These are phyloP conservation scores for Centella asiatica DNA, from an alignment of 129 eudicot species.

Conservation along the genomic window DNA sequence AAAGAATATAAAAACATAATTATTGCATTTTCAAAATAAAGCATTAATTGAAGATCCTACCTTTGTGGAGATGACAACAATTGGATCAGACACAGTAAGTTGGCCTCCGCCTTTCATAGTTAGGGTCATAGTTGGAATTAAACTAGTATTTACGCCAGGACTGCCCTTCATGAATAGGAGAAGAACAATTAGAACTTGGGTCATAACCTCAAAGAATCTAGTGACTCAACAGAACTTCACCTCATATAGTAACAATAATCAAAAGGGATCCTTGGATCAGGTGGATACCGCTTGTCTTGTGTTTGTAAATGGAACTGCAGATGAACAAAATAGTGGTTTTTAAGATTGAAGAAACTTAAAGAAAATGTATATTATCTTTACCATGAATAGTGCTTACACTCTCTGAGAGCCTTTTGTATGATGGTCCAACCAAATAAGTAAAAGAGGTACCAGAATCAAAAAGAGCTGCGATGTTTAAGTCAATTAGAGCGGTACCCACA, in stretches of 20 bases:
- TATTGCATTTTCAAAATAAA: slow-evolving; percentile 2
- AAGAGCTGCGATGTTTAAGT: slow-evolving; percentile 62
- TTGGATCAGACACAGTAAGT: slow-evolving; percentile 60
- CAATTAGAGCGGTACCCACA: slow-evolving; percentile 54
- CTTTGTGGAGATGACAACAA: slow-evolving; percentile 65
- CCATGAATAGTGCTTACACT: slow-evolving; percentile 36
- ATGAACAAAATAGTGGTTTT: background rate
- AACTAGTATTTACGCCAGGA: slow-evolving; percentile 55
- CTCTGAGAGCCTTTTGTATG: slow-evolving; percentile 52
- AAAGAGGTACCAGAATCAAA: slow-evolving; percentile 93
- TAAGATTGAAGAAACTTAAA: background rate
- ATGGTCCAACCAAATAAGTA: slow-evolving; percentile 65
- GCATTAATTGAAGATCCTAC: slow-evolving; percentile 26
- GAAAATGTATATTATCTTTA: background rate
- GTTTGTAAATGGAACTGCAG: slow-evolving; percentile 64
- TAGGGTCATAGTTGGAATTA: slow-evolving; percentile 64
- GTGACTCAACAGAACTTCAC: slow-evolving; percentile 21
- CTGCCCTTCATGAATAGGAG: slow-evolving; percentile 34
- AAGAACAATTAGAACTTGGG: slow-evolving; percentile 12
- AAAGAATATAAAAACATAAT: background rate
- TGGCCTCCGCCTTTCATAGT: slow-evolving; percentile 73
- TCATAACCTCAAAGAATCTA: background rate
- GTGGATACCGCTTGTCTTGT: slow-evolving; percentile 55
- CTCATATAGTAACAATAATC: slow-evolving; percentile 92
- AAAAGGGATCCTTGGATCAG: slow-evolving; percentile 79